These are phyloP conservation scores for Stephania japonica DNA, from an alignment of 164 flowering plant genomes.

Conservation along the genomic window DNA sequence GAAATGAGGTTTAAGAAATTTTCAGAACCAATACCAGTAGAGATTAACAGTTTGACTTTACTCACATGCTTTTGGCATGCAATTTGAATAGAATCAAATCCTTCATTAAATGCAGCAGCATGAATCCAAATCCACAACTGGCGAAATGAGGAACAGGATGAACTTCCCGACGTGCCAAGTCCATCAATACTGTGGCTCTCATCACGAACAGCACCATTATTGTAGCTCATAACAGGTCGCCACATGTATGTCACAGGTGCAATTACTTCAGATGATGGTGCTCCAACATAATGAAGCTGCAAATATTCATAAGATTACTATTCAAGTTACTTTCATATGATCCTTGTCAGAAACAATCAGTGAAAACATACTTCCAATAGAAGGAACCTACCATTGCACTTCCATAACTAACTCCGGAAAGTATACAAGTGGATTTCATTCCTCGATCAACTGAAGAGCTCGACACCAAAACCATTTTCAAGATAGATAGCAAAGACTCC, in stretches of 20 bases:
- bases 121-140: constrained; percentile 89
- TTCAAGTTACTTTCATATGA: constrained; percentile 1
- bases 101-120: constrained; percentile 71
- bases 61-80: constrained; percentile 65
- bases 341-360: constrained; percentile 2
- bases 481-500: constrained; percentile 50
- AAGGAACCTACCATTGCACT: constrained; percentile 57
- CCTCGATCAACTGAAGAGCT: constrained; percentile 28
- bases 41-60: not conserved
- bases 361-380: constrained; percentile 4
- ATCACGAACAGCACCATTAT: constrained; percentile 14
- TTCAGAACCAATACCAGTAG: not conserved
- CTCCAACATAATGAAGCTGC: constrained; percentile 77
- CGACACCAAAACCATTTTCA: constrained; percentile 55
- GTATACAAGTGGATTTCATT: constrained; percentile 26
- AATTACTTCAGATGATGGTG: constrained; percentile 36
- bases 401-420: constrained; percentile 55
- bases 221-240: constrained; percentile 36
- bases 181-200: constrained; percentile 12
- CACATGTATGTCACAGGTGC: constrained; percentile 93
- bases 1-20: too few relatives aligned
- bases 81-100: constrained; percentile 44
- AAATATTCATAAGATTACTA: constrained; percentile 6
- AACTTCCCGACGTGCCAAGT: constrained; percentile 5
- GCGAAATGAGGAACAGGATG: constrained; percentile 27